phyloP scores from a whole-genome alignment of 148 eudicot genomes.

The Talinum fruticosum region DNA sequence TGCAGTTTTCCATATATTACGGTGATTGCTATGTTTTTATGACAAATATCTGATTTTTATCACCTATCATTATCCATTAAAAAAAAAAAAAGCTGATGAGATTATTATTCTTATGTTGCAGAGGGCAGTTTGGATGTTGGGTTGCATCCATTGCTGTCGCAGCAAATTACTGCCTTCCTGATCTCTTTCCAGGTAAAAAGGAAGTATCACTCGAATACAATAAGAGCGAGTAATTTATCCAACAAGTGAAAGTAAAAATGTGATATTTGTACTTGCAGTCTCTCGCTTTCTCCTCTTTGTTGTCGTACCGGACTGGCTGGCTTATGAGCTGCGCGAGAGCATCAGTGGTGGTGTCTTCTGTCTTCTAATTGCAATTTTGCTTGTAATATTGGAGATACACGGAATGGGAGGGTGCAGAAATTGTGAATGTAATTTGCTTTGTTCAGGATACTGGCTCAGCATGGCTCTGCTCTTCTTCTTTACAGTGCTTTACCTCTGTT shows the following conservation, averaged over 20 bases:
- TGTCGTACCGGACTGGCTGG: slow-evolving; percentile 45
- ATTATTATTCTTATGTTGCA: slow-evolving; percentile 28
- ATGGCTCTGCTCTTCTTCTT: slow-evolving; percentile 41
- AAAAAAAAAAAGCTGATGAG: slow-evolving; percentile 9
- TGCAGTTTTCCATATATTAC: slow-evolving; percentile 36
- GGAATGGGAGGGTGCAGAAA: slow-evolving; percentile 30
- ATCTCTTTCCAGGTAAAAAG: slow-evolving; percentile 36
- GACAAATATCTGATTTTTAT: slow-evolving; percentile 17
- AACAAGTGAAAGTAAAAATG: not conserved
- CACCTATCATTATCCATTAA: not conserved
- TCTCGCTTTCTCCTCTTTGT: slow-evolving; percentile 49
- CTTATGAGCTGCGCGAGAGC: slow-evolving; percentile 30
- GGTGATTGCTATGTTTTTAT: slow-evolving; percentile 27
- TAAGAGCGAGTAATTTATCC: not conserved
- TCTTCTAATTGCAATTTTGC: slow-evolving; percentile 23
- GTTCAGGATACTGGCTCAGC: slow-evolving; percentile 35
- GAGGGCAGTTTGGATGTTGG: slow-evolving; percentile 55
- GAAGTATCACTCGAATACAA: not conserved
- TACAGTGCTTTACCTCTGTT: slow-evolving; percentile 33
- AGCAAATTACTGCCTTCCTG: slow-evolving; percentile 34
- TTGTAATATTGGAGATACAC: slow-evolving; percentile 33
- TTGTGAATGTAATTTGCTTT: slow-evolving; percentile 31
- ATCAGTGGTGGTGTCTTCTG: slow-evolving; percentile 36
- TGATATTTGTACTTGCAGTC: slow-evolving; percentile 37
- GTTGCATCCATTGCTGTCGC: slow-evolving; percentile 39